Evolutionary conservation across 352 stramenopile species (phyloP).

Genomic region (Globisporangium nodosum): DNA sequence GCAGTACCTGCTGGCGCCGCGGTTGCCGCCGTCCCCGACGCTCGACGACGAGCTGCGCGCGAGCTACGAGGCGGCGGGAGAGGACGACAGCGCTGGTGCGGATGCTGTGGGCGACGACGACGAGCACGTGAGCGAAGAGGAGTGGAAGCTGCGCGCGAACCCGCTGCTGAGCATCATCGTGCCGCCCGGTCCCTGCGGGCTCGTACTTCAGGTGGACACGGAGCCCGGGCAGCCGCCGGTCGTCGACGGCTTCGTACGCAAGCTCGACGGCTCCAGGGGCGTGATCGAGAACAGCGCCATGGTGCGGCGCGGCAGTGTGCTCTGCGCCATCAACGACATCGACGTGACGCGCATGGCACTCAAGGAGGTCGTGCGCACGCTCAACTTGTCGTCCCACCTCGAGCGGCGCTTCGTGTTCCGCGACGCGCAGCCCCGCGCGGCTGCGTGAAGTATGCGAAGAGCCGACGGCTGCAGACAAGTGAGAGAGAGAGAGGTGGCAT

Average conservation of each 20-base stretch:
- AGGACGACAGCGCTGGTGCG: constrained; percentile 12
- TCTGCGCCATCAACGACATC: constrained; percentile 78
- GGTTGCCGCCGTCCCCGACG: constrained; percentile 1
- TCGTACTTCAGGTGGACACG: constrained; percentile 57
- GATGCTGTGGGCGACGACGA: constrained; percentile 21
- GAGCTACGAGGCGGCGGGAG: constrained; percentile 7
- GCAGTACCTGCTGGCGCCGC: constrained; percentile 31
- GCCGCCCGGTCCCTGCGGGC: constrained; percentile 58
- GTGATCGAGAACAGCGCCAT: constrained; percentile 74
- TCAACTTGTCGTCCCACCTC: constrained; percentile 68
- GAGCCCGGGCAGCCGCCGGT: constrained; percentile 26
- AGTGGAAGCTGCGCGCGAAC: constrained; percentile 63
- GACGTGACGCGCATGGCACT: constrained; percentile 63
- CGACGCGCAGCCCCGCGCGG: constrained; percentile 13
- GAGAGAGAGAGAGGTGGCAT: not conserved
- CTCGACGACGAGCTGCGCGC: constrained; percentile 9
- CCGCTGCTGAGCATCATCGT: constrained; percentile 68
- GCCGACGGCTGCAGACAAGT: not conserved
- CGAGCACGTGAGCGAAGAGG: constrained; percentile 45
- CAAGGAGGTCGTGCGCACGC: constrained; percentile 59
- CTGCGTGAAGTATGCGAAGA: not conserved
- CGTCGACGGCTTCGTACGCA: constrained; percentile 72
- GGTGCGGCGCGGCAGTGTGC: constrained; percentile 52
- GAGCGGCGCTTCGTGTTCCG: constrained; percentile 73
- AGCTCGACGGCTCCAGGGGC: constrained; percentile 57